Conservation (phyloP, 2,329 filamentous ascomycete genomes). For the Penicillium sp. region DNA sequence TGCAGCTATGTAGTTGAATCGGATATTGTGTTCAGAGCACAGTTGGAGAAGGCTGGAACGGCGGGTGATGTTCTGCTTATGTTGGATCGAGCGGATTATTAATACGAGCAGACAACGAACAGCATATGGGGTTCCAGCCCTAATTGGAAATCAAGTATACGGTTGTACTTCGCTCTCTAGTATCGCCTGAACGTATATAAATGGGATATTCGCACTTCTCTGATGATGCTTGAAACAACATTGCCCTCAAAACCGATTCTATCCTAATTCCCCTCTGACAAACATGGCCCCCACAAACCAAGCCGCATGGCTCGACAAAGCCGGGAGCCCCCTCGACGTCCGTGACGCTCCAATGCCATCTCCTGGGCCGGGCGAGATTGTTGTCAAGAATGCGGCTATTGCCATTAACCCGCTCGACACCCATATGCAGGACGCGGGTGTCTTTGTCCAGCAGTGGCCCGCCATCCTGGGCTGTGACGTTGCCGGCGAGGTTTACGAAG, state of each 20-base stretch:
- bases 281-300: slow-evolving; percentile 15
- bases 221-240: neutral
- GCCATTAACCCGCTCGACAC: slow-evolving; percentile 53
- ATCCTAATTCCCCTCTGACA: neutral
- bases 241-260: neutral
- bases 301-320: slow-evolving; percentile 22
- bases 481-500: slow-evolving; percentile 52
- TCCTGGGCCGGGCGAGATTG: slow-evolving; percentile 43
- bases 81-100: neutral
- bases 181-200: neutral
- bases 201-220: neutral
- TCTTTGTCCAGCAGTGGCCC: slow-evolving; percentile 19
- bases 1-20: neutral
- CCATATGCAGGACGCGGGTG: slow-evolving; percentile 37
- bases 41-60: neutral
- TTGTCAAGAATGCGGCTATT: slow-evolving; percentile 47
- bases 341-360: slow-evolving; percentile 42
- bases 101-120: neutral
- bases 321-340: slow-evolving; percentile 38
- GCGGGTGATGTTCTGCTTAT: neutral
- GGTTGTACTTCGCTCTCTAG: neutral
- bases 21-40: neutral
- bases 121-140: neutral
- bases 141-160: neutral
- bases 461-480: slow-evolving; percentile 50